Evolutionary conservation across 108 stramenopile species (phyloP), one percentile per base, ranked within the genome.

Genomic region (Skeletonema menzelii): DNA sequence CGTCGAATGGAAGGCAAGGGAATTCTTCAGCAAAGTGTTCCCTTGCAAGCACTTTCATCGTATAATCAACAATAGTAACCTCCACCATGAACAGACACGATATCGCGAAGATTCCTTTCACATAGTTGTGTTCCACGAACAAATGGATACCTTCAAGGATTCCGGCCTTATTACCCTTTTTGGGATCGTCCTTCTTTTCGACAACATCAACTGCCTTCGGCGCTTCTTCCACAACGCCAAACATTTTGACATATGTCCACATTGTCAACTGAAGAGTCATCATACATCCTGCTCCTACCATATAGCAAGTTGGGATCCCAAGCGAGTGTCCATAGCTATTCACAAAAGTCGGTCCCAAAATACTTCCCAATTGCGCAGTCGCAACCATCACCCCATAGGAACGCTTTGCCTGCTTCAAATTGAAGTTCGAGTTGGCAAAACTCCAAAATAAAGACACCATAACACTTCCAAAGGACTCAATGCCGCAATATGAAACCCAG

Each of bases 1-100:
- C 77, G 30, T 79, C 59, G 49, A 59, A 44, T 20, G 71, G 69
- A 27, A 68, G 71, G 42, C 91, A 96, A 22, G 98, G 98, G 75
- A 93, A 87, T 46, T 87, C 77, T n/a, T 71, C 82, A 37, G 87
- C 76, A 85, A 97, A 98, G 60, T 86, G 78, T 20, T 94, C 92
- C 58, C 88, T 71, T 34, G 98, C 98, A 40, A 98, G 79, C 44
- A 97, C 92, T 83, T 98, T 99, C 95, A 99, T 96, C 8, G 91
- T 97, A 74, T 90, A 99, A 75, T 99, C 97, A 10, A 99, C 88
- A 76, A 99, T 97, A 24, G 98, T 99, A 12, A 97, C 97, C 85
- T 97, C 96, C 40, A 99, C 97, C 97, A 98, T 98, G 89, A 97
- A 99, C 0, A 99, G 82, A 84, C 97, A 97, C 17, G 91, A 93